Conservation (phyloP, 176 grass and related monocot genomes). For the Carex scoparia region DNA sequence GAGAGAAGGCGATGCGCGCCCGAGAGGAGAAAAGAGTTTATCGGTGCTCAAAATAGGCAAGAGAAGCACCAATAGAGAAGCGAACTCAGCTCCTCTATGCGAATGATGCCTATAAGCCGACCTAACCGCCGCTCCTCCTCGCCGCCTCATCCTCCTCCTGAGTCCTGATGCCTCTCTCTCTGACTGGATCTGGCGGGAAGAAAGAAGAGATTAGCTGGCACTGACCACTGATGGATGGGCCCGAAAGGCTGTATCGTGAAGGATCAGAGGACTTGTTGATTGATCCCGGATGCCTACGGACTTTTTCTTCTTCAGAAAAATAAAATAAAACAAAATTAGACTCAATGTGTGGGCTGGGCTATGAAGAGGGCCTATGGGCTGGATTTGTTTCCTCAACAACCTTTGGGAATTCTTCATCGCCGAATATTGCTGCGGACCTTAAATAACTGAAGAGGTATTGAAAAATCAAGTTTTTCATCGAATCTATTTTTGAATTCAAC, state of each 20-base stretch:
- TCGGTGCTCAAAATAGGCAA: conserved; percentile 47
- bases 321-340: background rate
- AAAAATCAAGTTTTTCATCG: too few species aligned
- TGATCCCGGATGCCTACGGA: too few species aligned
- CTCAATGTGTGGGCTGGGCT: background rate
- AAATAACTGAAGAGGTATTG: too few species aligned
- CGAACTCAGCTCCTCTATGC: conserved; percentile 28
- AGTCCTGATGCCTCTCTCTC: background rate
- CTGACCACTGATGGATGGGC: background rate
- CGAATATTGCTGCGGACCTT: too few species aligned
- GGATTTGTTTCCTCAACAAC: too few species aligned
- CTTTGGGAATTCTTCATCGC: too few species aligned
- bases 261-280: background rate
- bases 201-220: background rate
- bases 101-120: conserved; percentile 13
- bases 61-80: conserved; percentile 38
- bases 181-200: conserved; percentile 19
- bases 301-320: too few species aligned
- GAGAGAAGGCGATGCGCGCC: conserved; percentile 53
- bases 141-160: conserved; percentile 2
- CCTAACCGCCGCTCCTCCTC: conserved; percentile 17
- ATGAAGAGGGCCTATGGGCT: background rate
- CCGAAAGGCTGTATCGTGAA: background rate
- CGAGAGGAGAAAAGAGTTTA: conserved; percentile 47
- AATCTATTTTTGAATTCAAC: too few species aligned